Evolutionary conservation across 495 filamentous ascomycete genomes (phyloP).

Genomic region (Trichocladium antarcticum): DNA sequence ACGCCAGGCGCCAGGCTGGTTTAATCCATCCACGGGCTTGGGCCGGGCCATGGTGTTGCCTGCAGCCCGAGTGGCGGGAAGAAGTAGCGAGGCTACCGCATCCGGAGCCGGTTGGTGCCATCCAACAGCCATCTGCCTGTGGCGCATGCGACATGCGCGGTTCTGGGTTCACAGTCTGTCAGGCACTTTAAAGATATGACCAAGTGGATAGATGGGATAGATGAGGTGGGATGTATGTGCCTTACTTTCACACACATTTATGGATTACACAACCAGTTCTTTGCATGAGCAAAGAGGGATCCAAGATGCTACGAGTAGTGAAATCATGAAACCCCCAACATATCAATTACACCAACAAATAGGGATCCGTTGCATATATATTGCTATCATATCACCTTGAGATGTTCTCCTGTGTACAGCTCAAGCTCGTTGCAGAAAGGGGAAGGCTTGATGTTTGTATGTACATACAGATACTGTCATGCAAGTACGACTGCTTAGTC

Average conservation of each 20-base stretch:
- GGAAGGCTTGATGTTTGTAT: background rate
- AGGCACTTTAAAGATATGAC: background rate
- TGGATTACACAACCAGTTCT: too few species aligned
- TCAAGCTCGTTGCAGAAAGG: too few species aligned
- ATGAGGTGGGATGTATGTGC: too few species aligned
- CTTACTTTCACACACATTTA: too few species aligned
- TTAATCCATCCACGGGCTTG: background rate
- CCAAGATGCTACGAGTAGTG: too few species aligned
- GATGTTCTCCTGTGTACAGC: too few species aligned
- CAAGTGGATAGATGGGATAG: too few species aligned
- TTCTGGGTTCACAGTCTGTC: background rate
- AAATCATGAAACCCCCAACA: too few species aligned
- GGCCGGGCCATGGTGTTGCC: background rate
- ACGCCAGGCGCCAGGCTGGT: background rate
- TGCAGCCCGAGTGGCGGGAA: background rate
- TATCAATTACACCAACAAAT: too few species aligned
- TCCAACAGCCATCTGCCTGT: background rate
- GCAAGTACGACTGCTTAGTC: background rate
- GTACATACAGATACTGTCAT: background rate
- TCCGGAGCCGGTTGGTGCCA: background rate
- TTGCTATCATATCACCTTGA: too few species aligned
- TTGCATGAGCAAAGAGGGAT: too few species aligned
- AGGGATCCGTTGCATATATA: too few species aligned
- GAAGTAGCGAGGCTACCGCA: background rate
- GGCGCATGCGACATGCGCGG: background rate